Percentiles rank a stretch among this genome's conserved stretches.
Evolutionary conservation across 1,284 basidiomycete species (phyloP).

Genomic region (Jaminaea rosea): DNA sequence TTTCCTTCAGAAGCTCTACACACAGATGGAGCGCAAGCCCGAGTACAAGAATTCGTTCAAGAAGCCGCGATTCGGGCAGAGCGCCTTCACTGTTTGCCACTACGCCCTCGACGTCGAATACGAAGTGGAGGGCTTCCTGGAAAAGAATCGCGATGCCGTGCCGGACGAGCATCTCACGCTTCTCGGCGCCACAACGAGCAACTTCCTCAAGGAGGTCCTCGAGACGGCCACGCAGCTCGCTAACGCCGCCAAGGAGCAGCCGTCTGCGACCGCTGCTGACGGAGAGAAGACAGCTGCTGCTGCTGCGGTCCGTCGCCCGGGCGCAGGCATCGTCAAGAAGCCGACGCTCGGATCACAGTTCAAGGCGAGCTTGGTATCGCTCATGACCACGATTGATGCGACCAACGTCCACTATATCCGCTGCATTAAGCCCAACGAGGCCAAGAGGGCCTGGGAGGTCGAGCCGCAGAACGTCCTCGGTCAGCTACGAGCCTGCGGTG

Average conservation of each 20-base stretch:
- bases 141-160: slow-evolving; percentile 98
- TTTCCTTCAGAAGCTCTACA: slow-evolving; percentile 86
- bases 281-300: slow-evolving; percentile 3
- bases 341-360: slow-evolving; percentile 98
- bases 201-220: slow-evolving; percentile 87
- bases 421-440: slow-evolving; percentile 98
- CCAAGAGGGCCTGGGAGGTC: slow-evolving; percentile 93
- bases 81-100: slow-evolving; percentile 94
- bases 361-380: slow-evolving; percentile 81
- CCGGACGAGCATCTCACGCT: slow-evolving; percentile 93
- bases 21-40: slow-evolving; percentile 68
- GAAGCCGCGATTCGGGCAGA: slow-evolving; percentile 93
- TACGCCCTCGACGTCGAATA: slow-evolving; percentile 98
- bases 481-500: slow-evolving; percentile 94
- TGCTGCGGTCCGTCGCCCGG: slow-evolving; percentile 22
- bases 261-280: slow-evolving; percentile 4
- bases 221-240: slow-evolving; percentile 72
- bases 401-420: slow-evolving; percentile 99
- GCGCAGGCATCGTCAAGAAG: slow-evolving; percentile 66
- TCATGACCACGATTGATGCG: slow-evolving; percentile 95
- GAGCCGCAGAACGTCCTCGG: slow-evolving; percentile 89
- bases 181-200: slow-evolving; percentile 73
- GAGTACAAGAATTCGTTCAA: slow-evolving; percentile 86
- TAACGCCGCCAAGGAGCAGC: slow-evolving; percentile 23
- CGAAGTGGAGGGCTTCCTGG: slow-evolving; percentile 93